Evolutionary conservation across 2,329 filamentous ascomycete genomes (phyloP).

Genomic region (Calonectria pseudoreteaudii): DNA sequence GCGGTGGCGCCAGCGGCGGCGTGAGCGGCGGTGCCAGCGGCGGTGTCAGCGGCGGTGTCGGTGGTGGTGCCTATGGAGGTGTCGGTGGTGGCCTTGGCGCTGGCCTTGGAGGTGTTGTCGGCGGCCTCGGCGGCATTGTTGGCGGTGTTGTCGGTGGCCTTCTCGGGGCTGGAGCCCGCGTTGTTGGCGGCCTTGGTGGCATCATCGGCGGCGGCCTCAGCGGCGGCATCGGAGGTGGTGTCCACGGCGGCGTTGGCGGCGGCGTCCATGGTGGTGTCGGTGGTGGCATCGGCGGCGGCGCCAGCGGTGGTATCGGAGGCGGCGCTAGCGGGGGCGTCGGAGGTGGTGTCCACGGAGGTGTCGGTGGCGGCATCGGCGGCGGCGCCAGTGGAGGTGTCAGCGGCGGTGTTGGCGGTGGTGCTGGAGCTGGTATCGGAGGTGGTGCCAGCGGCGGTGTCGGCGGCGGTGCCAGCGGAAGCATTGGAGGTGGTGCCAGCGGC

Average conservation of each 20-base stretch:
- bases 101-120: neutral
- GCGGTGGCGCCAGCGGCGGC: neutral
- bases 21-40: neutral
- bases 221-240: neutral
- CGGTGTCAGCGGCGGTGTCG: neutral
- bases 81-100: neutral
- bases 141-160: neutral
- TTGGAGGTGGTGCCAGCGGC: neutral
- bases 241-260: neutral
- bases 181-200: neutral
- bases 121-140: neutral
- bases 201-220: neutral
- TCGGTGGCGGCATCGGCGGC: neutral
- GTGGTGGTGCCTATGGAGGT: neutral
- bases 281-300: neutral
- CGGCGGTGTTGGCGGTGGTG: neutral
- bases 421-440: neutral
- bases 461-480: neutral
- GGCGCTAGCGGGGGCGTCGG: neutral
- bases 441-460: neutral
- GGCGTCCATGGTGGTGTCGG: neutral
- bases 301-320: neutral
- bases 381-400: neutral
- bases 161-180: neutral
- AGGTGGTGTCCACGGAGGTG: neutral